These are phyloP conservation scores for Lavandula angustifolia DNA, from an alignment of 257 asterid species.

Conservation along the genomic window DNA sequence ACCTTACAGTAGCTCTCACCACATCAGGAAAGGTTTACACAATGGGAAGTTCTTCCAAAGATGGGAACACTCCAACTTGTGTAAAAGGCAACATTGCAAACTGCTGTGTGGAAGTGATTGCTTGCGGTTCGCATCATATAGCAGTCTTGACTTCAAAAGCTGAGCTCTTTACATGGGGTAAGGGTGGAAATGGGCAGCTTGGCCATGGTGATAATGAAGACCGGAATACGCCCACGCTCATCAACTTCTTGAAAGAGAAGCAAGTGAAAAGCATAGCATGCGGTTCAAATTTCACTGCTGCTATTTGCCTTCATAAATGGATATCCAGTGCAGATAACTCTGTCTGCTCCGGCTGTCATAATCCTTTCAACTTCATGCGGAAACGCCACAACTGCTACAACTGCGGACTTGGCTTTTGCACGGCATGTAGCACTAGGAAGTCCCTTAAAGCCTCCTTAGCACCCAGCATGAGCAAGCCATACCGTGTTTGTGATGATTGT, in stretches of 20 bases:
- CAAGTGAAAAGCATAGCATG: conserved; percentile 73
- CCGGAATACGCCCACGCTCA: conserved; percentile 57
- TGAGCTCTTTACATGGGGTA: conserved; percentile 92
- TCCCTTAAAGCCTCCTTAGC: conserved; percentile 82
- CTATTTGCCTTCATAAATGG: conserved; percentile 75
- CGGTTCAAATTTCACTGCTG: conserved; percentile 80
- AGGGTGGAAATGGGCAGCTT: conserved; percentile 72
- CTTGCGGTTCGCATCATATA: conserved; percentile 80
- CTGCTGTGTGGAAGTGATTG: conserved; percentile 64
- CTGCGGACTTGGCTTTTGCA: conserved; percentile 90
- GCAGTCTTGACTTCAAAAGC: conserved; percentile 70
- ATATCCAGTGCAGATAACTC: conserved; percentile 66
- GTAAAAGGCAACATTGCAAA: conserved; percentile 48
- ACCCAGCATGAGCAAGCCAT: conserved; percentile 69
- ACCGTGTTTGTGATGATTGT: conserved; percentile 96
- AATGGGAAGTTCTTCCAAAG: conserved; percentile 54
- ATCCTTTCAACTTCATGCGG: conserved; percentile 70
- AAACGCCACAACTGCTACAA: conserved; percentile 92
- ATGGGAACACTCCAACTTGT: conserved; percentile 54
- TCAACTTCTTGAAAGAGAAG: conserved; percentile 63
- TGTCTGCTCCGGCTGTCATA: conserved; percentile 70
- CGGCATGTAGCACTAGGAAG: conserved; percentile 63
- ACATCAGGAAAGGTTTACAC: conserved; percentile 69
- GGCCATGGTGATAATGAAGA: conserved; percentile 79
- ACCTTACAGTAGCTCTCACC: conserved; percentile 61